Evolutionary conservation across 2,329 filamentous ascomycete genomes (phyloP), one percentile per base, ranked within the genome.

Genomic region (Massarina eburnea): DNA sequence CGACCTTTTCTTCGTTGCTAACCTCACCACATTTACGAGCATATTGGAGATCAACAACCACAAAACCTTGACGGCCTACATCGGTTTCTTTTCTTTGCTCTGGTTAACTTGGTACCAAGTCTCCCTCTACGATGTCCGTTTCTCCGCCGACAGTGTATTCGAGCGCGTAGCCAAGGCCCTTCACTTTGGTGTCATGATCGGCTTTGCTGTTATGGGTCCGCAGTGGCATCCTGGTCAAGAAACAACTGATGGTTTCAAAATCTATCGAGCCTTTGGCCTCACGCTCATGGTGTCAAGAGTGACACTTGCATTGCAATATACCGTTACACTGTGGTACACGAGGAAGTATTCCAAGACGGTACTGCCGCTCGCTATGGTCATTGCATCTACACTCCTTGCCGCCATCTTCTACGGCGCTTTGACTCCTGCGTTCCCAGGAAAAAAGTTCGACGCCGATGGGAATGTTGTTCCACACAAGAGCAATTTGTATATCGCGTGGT

Each of bases 31-130:
- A n/a, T n/a, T n/a, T n/a, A n/a, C n/a, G n/a, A 71, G 71, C 8
- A 71, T 74, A 4, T 76, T 80, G 52, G 77, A 81, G 33, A 80
- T 83, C 51, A 80, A 79, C 54, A 75, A 79, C 51, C 62, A 68
- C 70, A 53, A 55, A 64, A 59, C 47, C 4, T 51, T 75, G 2
- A 58, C 57, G 26, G 57, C 75, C 27, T 78, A 81, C 57, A 70
- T 80, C 41, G 71, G 80, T 33, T 81, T 79, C 61, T 76, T 83
- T 58, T 67, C 78, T 18, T 72, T 86, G 15, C 71, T 86, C 5
- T 87, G 83, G 84, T 79, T 84, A 47, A 85, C 81, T n/a, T 87
- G 84, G 84, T 76, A 85, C 27, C 74, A 84, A 48, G 79, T 82
- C 19, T 77, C 78, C 7, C 68, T 86, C 1, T 85, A 83, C 62